Evolutionary conservation across 2,329 filamentous ascomycete species (phyloP).

Genomic region (Diplodia sapinea): DNA sequence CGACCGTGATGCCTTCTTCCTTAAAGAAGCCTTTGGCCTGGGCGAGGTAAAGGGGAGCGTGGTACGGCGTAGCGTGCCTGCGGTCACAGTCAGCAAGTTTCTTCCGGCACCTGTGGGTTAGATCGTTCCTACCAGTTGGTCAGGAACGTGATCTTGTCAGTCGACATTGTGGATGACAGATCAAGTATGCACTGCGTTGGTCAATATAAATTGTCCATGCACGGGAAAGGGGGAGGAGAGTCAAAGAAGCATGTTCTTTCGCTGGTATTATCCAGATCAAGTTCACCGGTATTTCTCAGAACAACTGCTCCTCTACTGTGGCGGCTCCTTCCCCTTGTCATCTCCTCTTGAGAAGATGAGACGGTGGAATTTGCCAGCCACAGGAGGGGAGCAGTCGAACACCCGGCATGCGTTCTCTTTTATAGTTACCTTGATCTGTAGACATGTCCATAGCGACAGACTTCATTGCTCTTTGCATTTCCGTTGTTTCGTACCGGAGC

Average conservation of each 20-base stretch:
- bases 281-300: slow-evolving; percentile 83
- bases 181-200: slow-evolving; percentile 54
- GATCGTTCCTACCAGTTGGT: slow-evolving; percentile 71
- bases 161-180: slow-evolving; percentile 69
- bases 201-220: slow-evolving; percentile 53
- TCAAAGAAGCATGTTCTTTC: slow-evolving; percentile 83
- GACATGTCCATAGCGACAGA: slow-evolving; percentile 44
- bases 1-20: slow-evolving; percentile 78
- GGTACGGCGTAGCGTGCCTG: slow-evolving; percentile 83
- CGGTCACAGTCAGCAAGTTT: neutral
- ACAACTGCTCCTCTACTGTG: slow-evolving; percentile 44
- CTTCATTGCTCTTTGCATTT: slow-evolving; percentile 32
- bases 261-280: slow-evolving; percentile 89
- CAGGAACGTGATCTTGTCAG: slow-evolving; percentile 84
- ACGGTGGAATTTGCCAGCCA: slow-evolving; percentile 13
- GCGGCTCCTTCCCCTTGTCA: slow-evolving; percentile 37
- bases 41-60: slow-evolving; percentile 77
- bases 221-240: slow-evolving; percentile 40
- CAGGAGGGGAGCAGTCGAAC: slow-evolving; percentile 37
- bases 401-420: slow-evolving; percentile 51
- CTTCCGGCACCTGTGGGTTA: slow-evolving; percentile 31
- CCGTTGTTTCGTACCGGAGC: slow-evolving; percentile 27
- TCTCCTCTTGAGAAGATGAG: slow-evolving; percentile 31
- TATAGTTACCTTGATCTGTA: slow-evolving; percentile 52
- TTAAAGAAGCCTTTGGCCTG: slow-evolving; percentile 77